Percentiles rank a stretch among this genome's conserved stretches.
Evolutionary conservation across 2,329 filamentous ascomycete species (phyloP).

Genomic region (Akanthomyces uredinophilus): DNA sequence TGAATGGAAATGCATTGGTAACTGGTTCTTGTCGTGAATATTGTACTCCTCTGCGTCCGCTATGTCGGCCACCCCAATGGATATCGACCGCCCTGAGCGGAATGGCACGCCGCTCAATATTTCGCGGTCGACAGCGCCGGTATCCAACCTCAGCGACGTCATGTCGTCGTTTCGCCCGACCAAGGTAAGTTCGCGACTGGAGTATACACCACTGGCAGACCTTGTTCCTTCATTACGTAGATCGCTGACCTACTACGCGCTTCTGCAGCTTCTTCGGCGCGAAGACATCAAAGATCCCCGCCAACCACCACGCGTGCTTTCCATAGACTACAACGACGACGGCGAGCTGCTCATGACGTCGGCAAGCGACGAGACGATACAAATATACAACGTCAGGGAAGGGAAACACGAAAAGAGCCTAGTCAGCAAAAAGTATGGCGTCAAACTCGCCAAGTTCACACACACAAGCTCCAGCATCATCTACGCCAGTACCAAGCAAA

Average conservation of each 20-base stretch:
- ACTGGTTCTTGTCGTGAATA: not conserved
- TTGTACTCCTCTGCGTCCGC: not conserved
- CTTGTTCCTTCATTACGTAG: not conserved
- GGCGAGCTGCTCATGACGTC: slow-evolving; percentile 89
- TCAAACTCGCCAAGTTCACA: slow-evolving; percentile 89
- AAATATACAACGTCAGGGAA: slow-evolving; percentile 90
- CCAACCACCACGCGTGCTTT: slow-evolving; percentile 65
- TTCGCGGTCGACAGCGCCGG: slow-evolving; percentile 41
- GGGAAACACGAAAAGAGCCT: slow-evolving; percentile 85
- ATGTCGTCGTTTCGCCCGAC: slow-evolving; percentile 73
- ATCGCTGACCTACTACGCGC: not conserved
- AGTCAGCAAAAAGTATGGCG: slow-evolving; percentile 94
- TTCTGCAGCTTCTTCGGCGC: slow-evolving; percentile 49
- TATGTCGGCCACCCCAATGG: slow-evolving; percentile 54
- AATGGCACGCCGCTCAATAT: slow-evolving; percentile 46
- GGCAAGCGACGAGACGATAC: slow-evolving; percentile 89
- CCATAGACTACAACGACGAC: slow-evolving; percentile 92
- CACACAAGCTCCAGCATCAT: slow-evolving; percentile 88
- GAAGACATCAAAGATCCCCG: slow-evolving; percentile 49
- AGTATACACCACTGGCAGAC: not conserved
- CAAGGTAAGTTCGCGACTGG: slow-evolving; percentile 52
- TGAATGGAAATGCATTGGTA: not conserved
- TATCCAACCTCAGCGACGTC: slow-evolving; percentile 70
- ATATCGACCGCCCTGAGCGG: slow-evolving; percentile 43
- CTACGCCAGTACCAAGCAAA: slow-evolving; percentile 92